Evolutionary conservation across 441 rosid species (phyloP).

Genomic region (Populus hybrid): DNA sequence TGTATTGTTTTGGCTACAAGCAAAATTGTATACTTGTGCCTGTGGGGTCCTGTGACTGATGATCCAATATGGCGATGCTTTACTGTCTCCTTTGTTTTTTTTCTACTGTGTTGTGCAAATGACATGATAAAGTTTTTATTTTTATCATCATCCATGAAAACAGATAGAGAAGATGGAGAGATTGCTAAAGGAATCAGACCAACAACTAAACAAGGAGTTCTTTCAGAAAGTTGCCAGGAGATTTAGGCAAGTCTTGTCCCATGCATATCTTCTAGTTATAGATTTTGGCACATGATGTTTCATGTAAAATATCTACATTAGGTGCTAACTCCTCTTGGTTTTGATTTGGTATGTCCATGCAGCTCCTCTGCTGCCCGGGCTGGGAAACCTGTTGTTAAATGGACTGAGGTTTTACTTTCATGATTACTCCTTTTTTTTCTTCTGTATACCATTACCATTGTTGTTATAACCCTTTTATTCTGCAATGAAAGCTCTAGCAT

Average conservation of each 20-base stretch:
- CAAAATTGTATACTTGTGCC: not conserved
- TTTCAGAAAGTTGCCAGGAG: constrained; percentile 51
- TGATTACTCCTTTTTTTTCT: constrained; percentile 12
- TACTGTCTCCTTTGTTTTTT: not conserved
- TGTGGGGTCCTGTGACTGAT: not conserved
- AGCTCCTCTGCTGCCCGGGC: constrained; percentile 67
- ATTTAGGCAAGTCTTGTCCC: constrained; percentile 45
- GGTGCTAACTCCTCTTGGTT: constrained; percentile 14
- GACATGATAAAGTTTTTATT: not conserved
- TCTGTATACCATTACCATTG: not conserved
- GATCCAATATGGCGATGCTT: not conserved
- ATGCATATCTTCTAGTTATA: not conserved
- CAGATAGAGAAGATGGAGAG: constrained; percentile 63
- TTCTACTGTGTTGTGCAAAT: not conserved
- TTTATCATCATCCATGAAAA: not conserved
- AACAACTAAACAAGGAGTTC: constrained; percentile 36
- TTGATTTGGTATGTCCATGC: constrained; percentile 17
- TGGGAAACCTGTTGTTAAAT: constrained; percentile 60
- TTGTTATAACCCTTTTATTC: constrained; percentile 1
- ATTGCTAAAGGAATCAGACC: constrained; percentile 31
- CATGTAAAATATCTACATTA: not conserved
- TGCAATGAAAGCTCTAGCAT: not conserved
- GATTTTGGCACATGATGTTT: not conserved
- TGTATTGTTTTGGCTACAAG: not conserved
- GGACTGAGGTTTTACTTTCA: constrained; percentile 52